Percentiles rank a stretch among this genome's conserved stretches.
Evolutionary conservation across 768 basidiomycete species (phyloP).

Genomic region (Plicaturopsis crispa): DNA sequence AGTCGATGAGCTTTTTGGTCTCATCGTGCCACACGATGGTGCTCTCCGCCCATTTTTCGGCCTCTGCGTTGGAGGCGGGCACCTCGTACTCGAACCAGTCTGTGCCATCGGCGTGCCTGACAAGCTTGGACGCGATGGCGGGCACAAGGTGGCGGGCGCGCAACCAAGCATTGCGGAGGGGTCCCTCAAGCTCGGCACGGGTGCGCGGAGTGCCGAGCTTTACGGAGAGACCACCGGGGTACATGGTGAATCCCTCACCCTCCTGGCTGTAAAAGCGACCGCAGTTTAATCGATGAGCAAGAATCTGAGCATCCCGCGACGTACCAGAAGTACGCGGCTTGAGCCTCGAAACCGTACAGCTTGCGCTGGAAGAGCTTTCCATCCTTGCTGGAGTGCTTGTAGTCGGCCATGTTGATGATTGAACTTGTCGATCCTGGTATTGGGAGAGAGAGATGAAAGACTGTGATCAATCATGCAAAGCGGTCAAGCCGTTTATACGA

Average conservation of each 20-base stretch:
- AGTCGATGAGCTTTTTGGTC: neutral
- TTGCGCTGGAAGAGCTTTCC: neutral
- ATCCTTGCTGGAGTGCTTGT: neutral
- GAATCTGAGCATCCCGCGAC: no score
- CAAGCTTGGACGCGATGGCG: neutral
- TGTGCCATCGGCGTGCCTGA: neutral
- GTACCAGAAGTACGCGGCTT: no score
- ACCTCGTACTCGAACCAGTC: conserved; percentile 1
- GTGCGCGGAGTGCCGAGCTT: neutral
- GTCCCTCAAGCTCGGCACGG: neutral
- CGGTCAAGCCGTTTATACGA: no score
- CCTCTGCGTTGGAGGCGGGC: neutral
- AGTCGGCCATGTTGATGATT: neutral
- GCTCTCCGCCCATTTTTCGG: neutral
- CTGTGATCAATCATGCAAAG: no score
- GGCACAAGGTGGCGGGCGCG: neutral
- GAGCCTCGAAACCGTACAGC: conserved; percentile 2
- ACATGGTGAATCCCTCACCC: no score
- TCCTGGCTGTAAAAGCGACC: no score
- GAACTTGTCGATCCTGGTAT: no score
- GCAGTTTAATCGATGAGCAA: no score
- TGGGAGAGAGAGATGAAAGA: no score
- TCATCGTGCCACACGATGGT: neutral
- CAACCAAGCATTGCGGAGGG: neutral
- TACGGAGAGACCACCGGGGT: no score